Evolutionary conservation across 2,329 filamentous ascomycete species (phyloP).

Genomic region (Plenodomus biglobosus): DNA sequence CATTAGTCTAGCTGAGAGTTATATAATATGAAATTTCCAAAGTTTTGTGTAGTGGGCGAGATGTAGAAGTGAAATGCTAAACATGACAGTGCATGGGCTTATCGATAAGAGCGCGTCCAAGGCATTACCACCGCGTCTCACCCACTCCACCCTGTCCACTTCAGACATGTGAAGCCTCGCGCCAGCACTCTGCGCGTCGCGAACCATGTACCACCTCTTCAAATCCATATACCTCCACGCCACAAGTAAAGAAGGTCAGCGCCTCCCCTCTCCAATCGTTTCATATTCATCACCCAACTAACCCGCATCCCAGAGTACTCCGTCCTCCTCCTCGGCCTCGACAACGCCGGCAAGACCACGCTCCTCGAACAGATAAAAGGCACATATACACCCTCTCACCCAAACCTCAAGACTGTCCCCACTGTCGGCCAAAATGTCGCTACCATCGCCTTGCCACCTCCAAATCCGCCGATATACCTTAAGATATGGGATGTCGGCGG

Average conservation of each 20-base stretch:
- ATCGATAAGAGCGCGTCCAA: slow-evolving; percentile 13
- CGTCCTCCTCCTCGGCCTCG: slow-evolving; percentile 91
- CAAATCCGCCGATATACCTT: slow-evolving; percentile 82
- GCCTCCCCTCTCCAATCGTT: not conserved
- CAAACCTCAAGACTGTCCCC: slow-evolving; percentile 80
- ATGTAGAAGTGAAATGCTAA: too few species aligned
- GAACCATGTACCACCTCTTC: slow-evolving; percentile 86
- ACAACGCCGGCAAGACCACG: slow-evolving; percentile 98
- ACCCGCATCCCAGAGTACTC: slow-evolving; percentile 73
- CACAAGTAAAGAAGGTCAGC: slow-evolving; percentile 88
- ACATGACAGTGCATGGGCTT: too few species aligned
- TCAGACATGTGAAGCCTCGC: slow-evolving; percentile 23
- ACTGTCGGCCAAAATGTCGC: slow-evolving; percentile 97
- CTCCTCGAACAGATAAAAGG: slow-evolving; percentile 96
- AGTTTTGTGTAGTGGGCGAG: too few species aligned
- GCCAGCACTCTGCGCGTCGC: slow-evolving; percentile 10
- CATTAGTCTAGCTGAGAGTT: too few species aligned
- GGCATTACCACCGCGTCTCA: slow-evolving; percentile 8
- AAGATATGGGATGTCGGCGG: slow-evolving; percentile 99
- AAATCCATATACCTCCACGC: slow-evolving; percentile 94
- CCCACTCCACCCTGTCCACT: slow-evolving; percentile 1
- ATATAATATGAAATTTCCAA: too few species aligned
- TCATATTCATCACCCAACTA: slow-evolving; percentile 3
- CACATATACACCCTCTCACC: slow-evolving; percentile 71
- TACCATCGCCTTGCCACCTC: slow-evolving; percentile 69